Conservation (phyloP, 257 asterid species). For the Solanum appendiculatum region DNA sequence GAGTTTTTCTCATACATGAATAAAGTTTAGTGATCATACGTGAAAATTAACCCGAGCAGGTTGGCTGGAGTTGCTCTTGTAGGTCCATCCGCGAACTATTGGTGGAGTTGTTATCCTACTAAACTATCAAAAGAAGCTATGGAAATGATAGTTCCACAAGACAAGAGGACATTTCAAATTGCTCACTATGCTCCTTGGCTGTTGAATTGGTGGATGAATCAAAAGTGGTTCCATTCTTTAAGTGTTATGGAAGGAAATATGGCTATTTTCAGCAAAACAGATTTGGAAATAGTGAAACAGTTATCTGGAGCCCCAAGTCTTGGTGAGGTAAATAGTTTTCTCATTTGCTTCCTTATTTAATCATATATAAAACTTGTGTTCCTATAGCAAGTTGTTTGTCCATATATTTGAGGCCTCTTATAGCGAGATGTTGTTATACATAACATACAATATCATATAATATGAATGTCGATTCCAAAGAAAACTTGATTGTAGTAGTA, state of each 20-base stretch:
- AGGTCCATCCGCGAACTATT: conserved; percentile 45
- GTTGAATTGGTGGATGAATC: conserved; percentile 78
- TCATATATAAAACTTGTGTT: too few relatives aligned
- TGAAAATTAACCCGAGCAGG: conserved; percentile 14
- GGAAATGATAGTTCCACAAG: conserved; percentile 18
- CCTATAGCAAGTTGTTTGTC: not conserved
- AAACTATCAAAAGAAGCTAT: conserved; percentile 32
- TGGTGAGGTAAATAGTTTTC: conserved; percentile 34
- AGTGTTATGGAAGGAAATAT: conserved; percentile 41
- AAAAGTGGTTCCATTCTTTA: conserved; percentile 52
- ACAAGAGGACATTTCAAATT: conserved; percentile 43
- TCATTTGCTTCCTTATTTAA: not conserved
- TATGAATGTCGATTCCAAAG: not conserved
- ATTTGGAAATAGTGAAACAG: conserved; percentile 39
- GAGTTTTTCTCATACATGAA: not conserved
- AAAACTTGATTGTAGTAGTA: not conserved
- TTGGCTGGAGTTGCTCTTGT: conserved; percentile 71
- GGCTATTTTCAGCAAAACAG: conserved; percentile 30
- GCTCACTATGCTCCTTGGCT: conserved; percentile 75
- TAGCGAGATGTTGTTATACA: not conserved
- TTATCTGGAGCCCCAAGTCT: conserved; percentile 21
- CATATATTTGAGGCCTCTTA: not conserved
- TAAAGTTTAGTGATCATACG: not conserved
- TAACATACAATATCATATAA: too few relatives aligned
- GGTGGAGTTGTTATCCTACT: conserved; percentile 51